Percentiles rank a stretch among this genome's conserved stretches.
Conservation (phyloP, 106 monocot species). For the Ottelia alismoides region DNA sequence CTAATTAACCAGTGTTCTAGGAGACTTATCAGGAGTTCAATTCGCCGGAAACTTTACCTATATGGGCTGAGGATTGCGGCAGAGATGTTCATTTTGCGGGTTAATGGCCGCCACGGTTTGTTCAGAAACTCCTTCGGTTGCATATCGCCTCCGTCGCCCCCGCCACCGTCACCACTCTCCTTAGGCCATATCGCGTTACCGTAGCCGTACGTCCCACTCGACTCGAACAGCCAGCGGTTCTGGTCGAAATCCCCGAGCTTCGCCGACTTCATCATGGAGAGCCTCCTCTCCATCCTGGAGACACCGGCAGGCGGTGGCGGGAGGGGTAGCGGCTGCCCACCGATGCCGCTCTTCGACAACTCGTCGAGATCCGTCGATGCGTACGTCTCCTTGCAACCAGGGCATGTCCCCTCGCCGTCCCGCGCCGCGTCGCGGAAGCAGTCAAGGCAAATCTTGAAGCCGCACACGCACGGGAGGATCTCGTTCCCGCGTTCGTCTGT, state of each 20-base stretch:
- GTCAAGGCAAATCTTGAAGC: slow-evolving; percentile 49
- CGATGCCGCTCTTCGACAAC: slow-evolving; percentile 9
- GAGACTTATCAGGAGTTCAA: no score
- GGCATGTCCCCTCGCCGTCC: slow-evolving; percentile 28
- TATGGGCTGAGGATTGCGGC: slow-evolving; percentile 8
- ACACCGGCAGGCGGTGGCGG: neutral
- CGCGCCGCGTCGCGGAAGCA: slow-evolving; percentile 61
- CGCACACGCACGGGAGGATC: slow-evolving; percentile 59
- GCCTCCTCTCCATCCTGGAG: no score
- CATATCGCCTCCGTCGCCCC: no score
- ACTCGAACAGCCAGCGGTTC: slow-evolving; percentile 10
- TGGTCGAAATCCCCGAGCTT: slow-evolving; percentile 12
- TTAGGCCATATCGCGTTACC: slow-evolving; percentile 57
- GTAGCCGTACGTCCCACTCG: slow-evolving; percentile 48
- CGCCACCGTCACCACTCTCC: no score
- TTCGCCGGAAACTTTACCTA: no score
- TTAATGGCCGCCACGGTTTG: slow-evolving; percentile 65
- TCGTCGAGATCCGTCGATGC: slow-evolving; percentile 28
- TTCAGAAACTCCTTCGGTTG: slow-evolving; percentile 24
- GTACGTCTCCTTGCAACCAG: slow-evolving; percentile 74
- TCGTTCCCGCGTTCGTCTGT: slow-evolving; percentile 31
- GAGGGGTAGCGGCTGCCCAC: slow-evolving; percentile 15
- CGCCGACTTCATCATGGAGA: slow-evolving; percentile 12
- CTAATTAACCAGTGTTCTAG: no score
- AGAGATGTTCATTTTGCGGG: slow-evolving; percentile 52